These are phyloP conservation scores for Annona squamosa DNA, from an alignment of 164 flowering plant genomes.

Conservation along the genomic window DNA sequence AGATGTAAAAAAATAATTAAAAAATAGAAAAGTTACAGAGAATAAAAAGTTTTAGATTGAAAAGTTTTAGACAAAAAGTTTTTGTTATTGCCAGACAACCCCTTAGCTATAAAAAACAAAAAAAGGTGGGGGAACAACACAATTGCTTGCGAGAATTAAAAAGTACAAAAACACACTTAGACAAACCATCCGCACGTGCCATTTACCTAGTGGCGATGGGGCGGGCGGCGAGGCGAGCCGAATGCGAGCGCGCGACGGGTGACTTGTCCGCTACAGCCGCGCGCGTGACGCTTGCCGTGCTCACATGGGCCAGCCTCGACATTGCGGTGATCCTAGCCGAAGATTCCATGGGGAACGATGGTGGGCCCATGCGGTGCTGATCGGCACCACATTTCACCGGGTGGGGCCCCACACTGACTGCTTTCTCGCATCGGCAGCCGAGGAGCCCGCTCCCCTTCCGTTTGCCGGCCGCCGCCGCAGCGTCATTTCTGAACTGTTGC, in stretches of 20 bases:
- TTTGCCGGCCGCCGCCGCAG: conserved; percentile 10
- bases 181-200: background rate
- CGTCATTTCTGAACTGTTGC: background rate
- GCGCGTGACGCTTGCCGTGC: conserved; percentile 2
- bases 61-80: no score
- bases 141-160: no score
- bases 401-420: conserved; percentile 66
- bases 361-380: background rate
- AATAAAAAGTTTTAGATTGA: no score
- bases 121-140: no score
- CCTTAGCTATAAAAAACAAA: no score
- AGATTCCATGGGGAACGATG: background rate
- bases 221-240: conserved; percentile 25
- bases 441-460: conserved; percentile 27
- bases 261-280: conserved; percentile 11
- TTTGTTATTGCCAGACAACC: no score
- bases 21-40: no score
- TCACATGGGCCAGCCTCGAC: conserved; percentile 5
- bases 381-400: conserved; percentile 31
- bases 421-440: conserved; percentile 80
- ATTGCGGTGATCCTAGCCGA: background rate
- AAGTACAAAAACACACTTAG: background rate
- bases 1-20: no score
- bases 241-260: conserved; percentile 22
- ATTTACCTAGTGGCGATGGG: conserved; percentile 19